Percentiles rank a stretch among this genome's conserved stretches.
Evolutionary conservation across 208 protist species (phyloP).

Genomic region (Trypanosoma conorhini): DNA sequence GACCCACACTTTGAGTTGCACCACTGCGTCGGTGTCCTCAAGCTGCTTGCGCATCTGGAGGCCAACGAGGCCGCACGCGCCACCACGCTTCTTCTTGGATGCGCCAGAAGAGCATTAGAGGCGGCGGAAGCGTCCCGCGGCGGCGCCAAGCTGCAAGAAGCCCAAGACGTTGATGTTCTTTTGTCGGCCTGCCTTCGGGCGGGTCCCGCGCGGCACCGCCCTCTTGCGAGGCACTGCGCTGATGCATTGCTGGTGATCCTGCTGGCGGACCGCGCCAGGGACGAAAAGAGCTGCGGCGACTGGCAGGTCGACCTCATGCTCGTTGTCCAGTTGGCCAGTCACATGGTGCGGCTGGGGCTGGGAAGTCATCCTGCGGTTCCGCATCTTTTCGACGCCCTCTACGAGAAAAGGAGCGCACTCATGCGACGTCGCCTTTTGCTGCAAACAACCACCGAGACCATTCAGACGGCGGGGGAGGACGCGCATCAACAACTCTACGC

Average conservation of each 20-base stretch:
- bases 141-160: neutral
- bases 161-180: conserved; percentile 23
- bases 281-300: neutral
- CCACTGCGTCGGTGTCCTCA: conserved; percentile 24
- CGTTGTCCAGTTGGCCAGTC: conserved; percentile 23
- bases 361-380: conserved; percentile 36
- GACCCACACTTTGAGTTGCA: conserved; percentile 2
- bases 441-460: conserved; percentile 44
- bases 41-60: conserved; percentile 21
- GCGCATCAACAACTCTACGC: conserved; percentile 45
- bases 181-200: conserved; percentile 18
- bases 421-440: conserved; percentile 59
- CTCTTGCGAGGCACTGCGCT: conserved; percentile 18
- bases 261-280: neutral
- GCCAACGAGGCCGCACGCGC: neutral
- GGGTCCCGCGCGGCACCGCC: neutral
- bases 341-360: conserved; percentile 22
- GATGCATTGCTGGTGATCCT: conserved; percentile 12
- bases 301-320: conserved; percentile 26
- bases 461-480: conserved; percentile 35
- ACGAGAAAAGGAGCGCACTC: conserved; percentile 51
- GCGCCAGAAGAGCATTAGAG: neutral
- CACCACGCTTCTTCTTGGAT: conserved; percentile 13
- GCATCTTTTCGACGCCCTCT: conserved; percentile 47
- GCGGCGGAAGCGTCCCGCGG: neutral